Evolutionary conservation across 2,329 filamentous ascomycete genomes (phyloP).

Genomic region (Hypoxylon sp.): DNA sequence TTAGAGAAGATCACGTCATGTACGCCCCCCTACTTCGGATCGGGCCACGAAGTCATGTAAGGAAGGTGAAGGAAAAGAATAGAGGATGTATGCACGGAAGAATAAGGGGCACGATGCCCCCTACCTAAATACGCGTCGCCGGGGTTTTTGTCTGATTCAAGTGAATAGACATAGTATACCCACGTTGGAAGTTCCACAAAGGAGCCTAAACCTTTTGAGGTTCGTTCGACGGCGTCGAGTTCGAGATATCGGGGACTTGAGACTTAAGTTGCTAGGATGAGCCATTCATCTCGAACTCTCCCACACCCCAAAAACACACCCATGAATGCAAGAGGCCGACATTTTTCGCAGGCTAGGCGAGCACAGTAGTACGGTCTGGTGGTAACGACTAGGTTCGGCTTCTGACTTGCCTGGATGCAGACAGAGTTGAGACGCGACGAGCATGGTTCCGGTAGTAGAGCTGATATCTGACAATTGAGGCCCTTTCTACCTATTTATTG

Average conservation of each 20-base stretch:
- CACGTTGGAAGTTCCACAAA: conserved; percentile 25
- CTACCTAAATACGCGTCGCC: conserved; percentile 28
- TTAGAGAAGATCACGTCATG: conserved; percentile 56
- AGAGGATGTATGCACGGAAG: conserved; percentile 42
- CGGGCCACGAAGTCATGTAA: conserved; percentile 56
- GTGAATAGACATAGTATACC: conserved; percentile 47
- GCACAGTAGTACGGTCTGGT: neutral
- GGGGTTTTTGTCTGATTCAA: conserved; percentile 49
- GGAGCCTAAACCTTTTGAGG: neutral
- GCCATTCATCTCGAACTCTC: conserved; percentile 7
- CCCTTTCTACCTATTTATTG: conserved; percentile 36
- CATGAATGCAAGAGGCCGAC: neutral
- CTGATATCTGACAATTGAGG: conserved; percentile 46
- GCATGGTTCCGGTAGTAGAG: conserved; percentile 42
- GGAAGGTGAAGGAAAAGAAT: conserved; percentile 45
- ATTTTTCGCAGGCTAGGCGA: neutral
- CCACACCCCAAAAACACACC: neutral
- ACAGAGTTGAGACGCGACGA: conserved; percentile 21
- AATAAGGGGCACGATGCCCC: conserved; percentile 26
- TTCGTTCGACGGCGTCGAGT: conserved; percentile 25
- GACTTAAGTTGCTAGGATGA: conserved; percentile 13
- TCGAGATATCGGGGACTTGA: conserved; percentile 21
- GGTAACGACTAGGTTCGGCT: neutral
- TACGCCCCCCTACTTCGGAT: conserved; percentile 48
- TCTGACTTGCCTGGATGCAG: conserved; percentile 1